Base-by-base conservation (phyloP, 2,329 filamentous ascomycete species). In the Fonsecaea nubica region DNA sequence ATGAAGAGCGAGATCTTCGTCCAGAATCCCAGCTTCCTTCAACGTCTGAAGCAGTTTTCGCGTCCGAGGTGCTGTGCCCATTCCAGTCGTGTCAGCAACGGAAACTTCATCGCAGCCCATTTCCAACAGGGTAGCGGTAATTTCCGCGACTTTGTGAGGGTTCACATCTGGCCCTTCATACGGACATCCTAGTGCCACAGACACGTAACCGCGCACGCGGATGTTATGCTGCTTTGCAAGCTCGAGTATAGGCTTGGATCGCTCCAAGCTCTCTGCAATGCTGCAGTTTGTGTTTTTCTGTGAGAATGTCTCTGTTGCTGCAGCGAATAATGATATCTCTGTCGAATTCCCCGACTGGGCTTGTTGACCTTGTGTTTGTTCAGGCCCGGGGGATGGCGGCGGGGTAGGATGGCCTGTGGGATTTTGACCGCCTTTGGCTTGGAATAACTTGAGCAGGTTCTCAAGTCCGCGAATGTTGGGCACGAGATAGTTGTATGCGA, bases 81-180 rank as follows among this genome's bases (percentile, higher is more conserved):
- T 89, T 53, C 87, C 87, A 0, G 87, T 90, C 0, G 87, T 90
- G 70, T 90, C 87, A 1, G 86, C 87, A 1, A 90, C 85, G 1
- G 85, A 87, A 42, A 90, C 87, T 73, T 89, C 86, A 69, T 88
- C 85, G 5, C 86, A 87, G 18, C 87, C 87, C 84, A 89, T 87
- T 68, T 89, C 87, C 15, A 90, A 79, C 45, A 90, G 77, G 6
- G 80, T 83, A 0, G 86, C 83, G 0, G 87, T 87, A 30, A 90
- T 81, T 33, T 87, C 84, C 2, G 87, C 87, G 2, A 90, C 87
- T 63, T 83, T 84, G 71, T 85, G 80, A 0, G 87, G 86, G 42
- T 85, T 79, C 1, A 87, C 85, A 62, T 89, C 81, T 0, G 87
- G 86, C 0, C 87, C 87, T 78, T 90, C 87, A 69, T 88, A 90